Conservation (phyloP, 495 filamentous ascomycete genomes). For the Cenococcum geophilum region DNA sequence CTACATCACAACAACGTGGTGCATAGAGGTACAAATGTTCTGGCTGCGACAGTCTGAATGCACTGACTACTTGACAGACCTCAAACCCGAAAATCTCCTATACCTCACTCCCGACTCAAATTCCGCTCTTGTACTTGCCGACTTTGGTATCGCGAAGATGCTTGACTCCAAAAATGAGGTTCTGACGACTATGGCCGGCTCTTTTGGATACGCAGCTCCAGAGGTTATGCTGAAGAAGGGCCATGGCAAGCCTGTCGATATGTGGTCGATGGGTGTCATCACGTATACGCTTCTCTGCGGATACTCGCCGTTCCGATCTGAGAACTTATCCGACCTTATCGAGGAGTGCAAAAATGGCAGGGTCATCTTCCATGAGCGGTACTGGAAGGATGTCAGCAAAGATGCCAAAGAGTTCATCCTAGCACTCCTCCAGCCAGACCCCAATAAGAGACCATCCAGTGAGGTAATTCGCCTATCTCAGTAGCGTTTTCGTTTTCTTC, state of each 20-base stretch:
- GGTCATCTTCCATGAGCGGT: conserved; percentile 95
- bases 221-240: conserved; percentile 98
- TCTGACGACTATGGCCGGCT: conserved; percentile 96
- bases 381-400: conserved; percentile 95
- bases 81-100: conserved; percentile 97
- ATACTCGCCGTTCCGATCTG: conserved; percentile 95
- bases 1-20: conserved; percentile 94
- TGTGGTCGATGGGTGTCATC: conserved; percentile 99
- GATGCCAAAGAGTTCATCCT: conserved; percentile 96
- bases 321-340: conserved; percentile 88
- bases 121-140: conserved; percentile 86
- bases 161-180: conserved; percentile 83
- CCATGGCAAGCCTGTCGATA: conserved; percentile 97
- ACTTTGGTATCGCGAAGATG: conserved; percentile 99
- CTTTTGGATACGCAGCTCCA: conserved; percentile 95
- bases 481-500: neutral
- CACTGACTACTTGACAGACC: conserved; percentile 50
- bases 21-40: conserved; percentile 65
- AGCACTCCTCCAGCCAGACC: conserved; percentile 69
- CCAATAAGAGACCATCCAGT: conserved; percentile 70
- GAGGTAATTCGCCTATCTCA: conserved; percentile 45
- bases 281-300: conserved; percentile 99
- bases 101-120: conserved; percentile 72
- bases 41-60: neutral
- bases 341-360: conserved; percentile 86